These are phyloP conservation scores for Orbilia quercus DNA, from an alignment of 2,329 filamentous ascomycete genomes.

Conservation along the genomic window DNA sequence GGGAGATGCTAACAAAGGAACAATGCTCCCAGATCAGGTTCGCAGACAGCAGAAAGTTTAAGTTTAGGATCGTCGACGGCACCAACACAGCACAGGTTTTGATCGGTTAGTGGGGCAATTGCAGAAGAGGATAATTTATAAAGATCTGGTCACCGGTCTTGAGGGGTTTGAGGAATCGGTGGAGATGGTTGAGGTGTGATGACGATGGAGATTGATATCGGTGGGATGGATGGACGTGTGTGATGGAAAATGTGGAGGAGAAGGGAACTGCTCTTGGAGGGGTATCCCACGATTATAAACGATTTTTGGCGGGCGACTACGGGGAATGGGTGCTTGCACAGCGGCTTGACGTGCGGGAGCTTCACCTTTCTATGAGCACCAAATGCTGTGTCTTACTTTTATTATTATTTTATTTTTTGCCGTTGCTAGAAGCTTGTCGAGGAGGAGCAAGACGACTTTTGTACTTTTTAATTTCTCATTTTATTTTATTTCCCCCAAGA, in stretches of 20 bases:
- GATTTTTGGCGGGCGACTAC: constrained; percentile 23
- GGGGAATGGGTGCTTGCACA: constrained; percentile 31
- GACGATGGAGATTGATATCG: background rate
- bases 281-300: constrained; percentile 45
- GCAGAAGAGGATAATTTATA: constrained; percentile 15
- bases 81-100: constrained; percentile 33
- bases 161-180: background rate
- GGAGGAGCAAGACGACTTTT: constrained; percentile 54
- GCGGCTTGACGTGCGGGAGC: constrained; percentile 18
- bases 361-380: constrained; percentile 30
- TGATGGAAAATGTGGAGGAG: constrained; percentile 10
- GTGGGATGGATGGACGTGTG: background rate
- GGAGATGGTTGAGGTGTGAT: background rate
- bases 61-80: background rate
- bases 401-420: constrained; percentile 5
- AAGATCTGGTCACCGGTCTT: constrained; percentile 7
- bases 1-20: constrained; percentile 9
- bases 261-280: constrained; percentile 20
- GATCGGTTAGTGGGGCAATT: constrained; percentile 34
- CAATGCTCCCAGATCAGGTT: background rate
- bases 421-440: constrained; percentile 16
- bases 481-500: no score
- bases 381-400: no score
- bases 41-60: constrained; percentile 2
- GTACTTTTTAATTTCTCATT: constrained; percentile 14